Percentiles rank a stretch among this genome's conserved stretches.
phyloP scores from a whole-genome alignment of 257 asterid species.

The Gentiana macrophylla region DNA sequence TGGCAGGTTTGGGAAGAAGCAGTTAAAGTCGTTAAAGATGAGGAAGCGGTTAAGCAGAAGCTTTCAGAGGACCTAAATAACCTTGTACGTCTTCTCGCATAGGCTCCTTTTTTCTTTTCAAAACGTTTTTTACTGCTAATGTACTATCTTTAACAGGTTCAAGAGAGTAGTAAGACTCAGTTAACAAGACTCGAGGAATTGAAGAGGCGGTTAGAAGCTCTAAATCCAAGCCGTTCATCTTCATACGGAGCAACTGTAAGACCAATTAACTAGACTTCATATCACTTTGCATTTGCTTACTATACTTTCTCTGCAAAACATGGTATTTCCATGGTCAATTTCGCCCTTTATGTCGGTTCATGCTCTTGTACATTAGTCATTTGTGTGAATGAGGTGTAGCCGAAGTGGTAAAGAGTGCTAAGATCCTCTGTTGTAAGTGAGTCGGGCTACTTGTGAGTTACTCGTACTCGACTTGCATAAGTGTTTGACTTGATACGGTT shows the following conservation, averaged over 20 bases:
- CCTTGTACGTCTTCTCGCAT: conserved; percentile 33
- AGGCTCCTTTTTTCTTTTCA: background rate
- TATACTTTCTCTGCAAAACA: no score
- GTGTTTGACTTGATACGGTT: no score
- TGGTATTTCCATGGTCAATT: no score
- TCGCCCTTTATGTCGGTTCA: no score
- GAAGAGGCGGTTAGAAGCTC: conserved; percentile 80
- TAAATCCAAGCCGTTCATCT: conserved; percentile 77
- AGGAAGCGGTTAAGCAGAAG: conserved; percentile 60
- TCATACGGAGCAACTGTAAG: conserved; percentile 36
- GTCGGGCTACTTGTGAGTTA: no score
- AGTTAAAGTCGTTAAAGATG: conserved; percentile 56
- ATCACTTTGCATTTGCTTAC: background rate
- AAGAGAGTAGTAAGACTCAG: conserved; percentile 70
- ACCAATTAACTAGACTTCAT: background rate
- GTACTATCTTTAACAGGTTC: conserved; percentile 40
- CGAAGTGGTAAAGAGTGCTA: no score
- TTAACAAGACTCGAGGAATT: conserved; percentile 77
- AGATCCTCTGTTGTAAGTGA: no score
- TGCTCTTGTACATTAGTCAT: no score
- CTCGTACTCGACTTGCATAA: no score
- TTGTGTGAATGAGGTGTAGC: no score
- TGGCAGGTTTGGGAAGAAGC: conserved; percentile 74
- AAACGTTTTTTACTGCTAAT: background rate
- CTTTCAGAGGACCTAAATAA: conserved; percentile 66